Base-by-base conservation (phyloP, 108 stramenopile genomes). In the Nitzschia putrida region DNA sequence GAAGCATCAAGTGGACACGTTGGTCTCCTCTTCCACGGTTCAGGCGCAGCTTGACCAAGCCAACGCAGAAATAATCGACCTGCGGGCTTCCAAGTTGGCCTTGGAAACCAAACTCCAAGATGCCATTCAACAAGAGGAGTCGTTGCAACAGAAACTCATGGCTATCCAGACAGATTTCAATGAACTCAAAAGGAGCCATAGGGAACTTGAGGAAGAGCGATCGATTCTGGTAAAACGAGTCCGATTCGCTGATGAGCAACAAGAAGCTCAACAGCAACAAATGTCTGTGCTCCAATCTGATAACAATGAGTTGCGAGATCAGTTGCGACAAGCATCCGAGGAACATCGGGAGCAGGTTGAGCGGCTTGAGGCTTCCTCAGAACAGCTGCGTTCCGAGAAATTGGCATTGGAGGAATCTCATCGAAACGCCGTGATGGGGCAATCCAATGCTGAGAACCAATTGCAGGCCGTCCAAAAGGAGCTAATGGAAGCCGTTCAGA, bases 241-340 rank as follows among this genome's bases (percentile, higher is more conserved):
- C 18, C 60, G 60, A 5, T 61, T 61, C 43, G 60, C 60, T 16
- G 60, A 61, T 43, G 60, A 61, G 43, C 39, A 61, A 43, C 21
- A 20, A 24, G 41, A 61, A 21, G 60, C 25, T 43, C 43, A 61
- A 20, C 9, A n/a, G 5, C 10, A 18, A 18, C 60, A 41, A 20
- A 39, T 43, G 8, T 39, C 12, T 4, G 39, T 37, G 37, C 20
- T 61, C 11, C 21, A 61, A 22, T 5, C 20, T 7, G 9, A 34
- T 6, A 37, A 61, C 21, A 8, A 24, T 20, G 26, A 9, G 7
- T 61, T 61, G 60, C 60, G 43, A 44, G 39, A 13, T 20, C 26
- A 61, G 21, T 61, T 34, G 11, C 60, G 37, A 61, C 60, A 61
- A 29, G 60, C 42, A 9, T 16, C 8, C 6, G 24, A 25, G 14